Base-by-base conservation (phyloP, 352 stramenopile genomes). In the Phytophthora capsici region DNA sequence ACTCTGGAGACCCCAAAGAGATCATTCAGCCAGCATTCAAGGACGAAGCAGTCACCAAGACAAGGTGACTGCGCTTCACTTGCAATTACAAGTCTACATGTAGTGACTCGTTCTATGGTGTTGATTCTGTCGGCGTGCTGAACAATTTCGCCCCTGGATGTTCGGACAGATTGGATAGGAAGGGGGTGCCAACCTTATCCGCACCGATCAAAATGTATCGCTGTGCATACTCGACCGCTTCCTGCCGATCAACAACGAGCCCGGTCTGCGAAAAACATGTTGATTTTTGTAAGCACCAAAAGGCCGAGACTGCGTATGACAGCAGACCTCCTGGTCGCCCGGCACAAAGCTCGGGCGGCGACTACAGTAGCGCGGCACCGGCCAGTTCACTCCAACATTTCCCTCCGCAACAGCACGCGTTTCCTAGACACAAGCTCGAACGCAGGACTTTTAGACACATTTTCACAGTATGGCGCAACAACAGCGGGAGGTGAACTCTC, bases 61-160 rank as follows among this genome's bases (percentile, higher is more conserved):
- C 26, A 32, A 32, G 26, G 4, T 32, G 26, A 16, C 50, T 37
- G 56, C 57, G 45, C n/a, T n/a, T n/a, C n/a, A n/a, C n/a, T n/a
- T n/a, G n/a, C n/a, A n/a, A n/a, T n/a, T n/a, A n/a, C n/a, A n/a
- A n/a, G n/a, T n/a, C n/a, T n/a, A n/a, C n/a, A n/a, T n/a, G n/a
- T n/a, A n/a, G n/a, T 55, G 56, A 63, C 45, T 63, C 56, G 44
- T n/a, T 50, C 14, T 26, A 57, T 20, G 38, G 12, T 22, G 30
- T 43, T 48, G 60, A 69, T 63, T 66, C 48, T 45, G 12, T 53
- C 6, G 14, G 1, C 7, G 48, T 71, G 63, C 62, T 47, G 56
- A 71, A 66, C 55, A 66, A 66, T 71, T 34, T 70, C 17, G 8
- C 28, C 12, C 45, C 36, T 70, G 62, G 54, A 70, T 70, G 34